phyloP scores from a whole-genome alignment of 2,329 filamentous ascomycete genomes.

The Botrytis paeoniae region DNA sequence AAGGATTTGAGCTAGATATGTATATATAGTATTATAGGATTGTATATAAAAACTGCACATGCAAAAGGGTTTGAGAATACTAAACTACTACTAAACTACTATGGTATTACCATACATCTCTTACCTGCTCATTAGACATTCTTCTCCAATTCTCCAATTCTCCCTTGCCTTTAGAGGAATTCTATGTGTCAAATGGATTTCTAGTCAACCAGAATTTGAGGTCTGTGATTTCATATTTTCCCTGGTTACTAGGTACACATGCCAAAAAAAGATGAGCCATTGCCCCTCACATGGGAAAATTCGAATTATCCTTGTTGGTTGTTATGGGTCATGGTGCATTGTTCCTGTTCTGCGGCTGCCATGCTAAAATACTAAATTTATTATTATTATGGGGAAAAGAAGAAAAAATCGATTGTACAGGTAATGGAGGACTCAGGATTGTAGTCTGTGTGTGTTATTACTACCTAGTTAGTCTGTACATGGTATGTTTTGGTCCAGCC shows the following conservation, averaged over 20 bases:
- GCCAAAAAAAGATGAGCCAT: neutral
- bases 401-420: neutral
- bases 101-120: neutral
- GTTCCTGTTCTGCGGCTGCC: neutral
- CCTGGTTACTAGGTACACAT: neutral
- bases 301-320: neutral
- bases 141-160: neutral
- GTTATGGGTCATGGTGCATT: neutral
- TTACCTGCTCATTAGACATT: neutral
- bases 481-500: neutral
- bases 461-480: neutral
- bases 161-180: neutral
- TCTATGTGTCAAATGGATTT: conserved; percentile 3
- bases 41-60: neutral
- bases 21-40: neutral
- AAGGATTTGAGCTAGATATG: neutral
- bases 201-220: neutral
- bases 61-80: neutral
- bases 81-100: neutral
- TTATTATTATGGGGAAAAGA: neutral
- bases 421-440: neutral
- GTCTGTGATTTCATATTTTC: neutral
- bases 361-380: too few species aligned
- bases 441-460: neutral
- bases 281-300: neutral